Percentiles rank a stretch among this genome's conserved stretches.
Evolutionary conservation across 371 early-diverging fungal genomes (phyloP).

Genomic region (Catenaria anguillulae): DNA sequence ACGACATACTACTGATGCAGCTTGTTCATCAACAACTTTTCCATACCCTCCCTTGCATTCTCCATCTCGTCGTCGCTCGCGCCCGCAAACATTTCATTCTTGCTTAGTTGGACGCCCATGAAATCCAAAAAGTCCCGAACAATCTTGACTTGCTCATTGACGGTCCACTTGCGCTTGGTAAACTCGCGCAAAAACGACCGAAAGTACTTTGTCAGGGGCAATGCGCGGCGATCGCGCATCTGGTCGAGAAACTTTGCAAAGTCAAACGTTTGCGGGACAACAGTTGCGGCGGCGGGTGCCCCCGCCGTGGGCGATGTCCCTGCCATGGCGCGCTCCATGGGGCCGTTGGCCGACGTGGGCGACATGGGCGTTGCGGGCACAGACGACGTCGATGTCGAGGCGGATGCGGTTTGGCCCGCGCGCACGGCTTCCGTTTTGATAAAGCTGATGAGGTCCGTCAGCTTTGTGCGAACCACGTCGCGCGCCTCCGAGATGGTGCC

Average conservation of each 20-base stretch:
- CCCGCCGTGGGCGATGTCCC: background rate
- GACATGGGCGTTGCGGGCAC: background rate
- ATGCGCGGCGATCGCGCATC: constrained; percentile 52
- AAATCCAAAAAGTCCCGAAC: constrained; percentile 52
- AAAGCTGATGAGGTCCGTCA: background rate
- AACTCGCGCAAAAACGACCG: constrained; percentile 60
- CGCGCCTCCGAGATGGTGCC: background rate
- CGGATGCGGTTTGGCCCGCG: background rate
- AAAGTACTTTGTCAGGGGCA: constrained; percentile 47
- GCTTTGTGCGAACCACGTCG: background rate
- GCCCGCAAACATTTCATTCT: background rate
- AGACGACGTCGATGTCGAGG: background rate
- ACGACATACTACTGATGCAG: constrained; percentile 38
- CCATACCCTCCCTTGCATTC: constrained; percentile 60
- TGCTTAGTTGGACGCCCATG: background rate
- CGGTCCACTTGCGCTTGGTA: constrained; percentile 54
- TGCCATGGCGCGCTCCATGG: background rate
- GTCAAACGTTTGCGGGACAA: constrained; percentile 34
- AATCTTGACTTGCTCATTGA: constrained; percentile 59
- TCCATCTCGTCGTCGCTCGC: constrained; percentile 7
- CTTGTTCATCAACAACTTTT: constrained; percentile 71
- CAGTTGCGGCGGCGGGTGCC: constrained; percentile 15
- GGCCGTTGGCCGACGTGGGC: background rate
- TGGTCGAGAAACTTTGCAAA: constrained; percentile 62
- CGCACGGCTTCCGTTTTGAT: background rate